phyloP scores from a whole-genome alignment of 2,329 filamentous ascomycete genomes.

The Hirsutella minnesotensis region DNA sequence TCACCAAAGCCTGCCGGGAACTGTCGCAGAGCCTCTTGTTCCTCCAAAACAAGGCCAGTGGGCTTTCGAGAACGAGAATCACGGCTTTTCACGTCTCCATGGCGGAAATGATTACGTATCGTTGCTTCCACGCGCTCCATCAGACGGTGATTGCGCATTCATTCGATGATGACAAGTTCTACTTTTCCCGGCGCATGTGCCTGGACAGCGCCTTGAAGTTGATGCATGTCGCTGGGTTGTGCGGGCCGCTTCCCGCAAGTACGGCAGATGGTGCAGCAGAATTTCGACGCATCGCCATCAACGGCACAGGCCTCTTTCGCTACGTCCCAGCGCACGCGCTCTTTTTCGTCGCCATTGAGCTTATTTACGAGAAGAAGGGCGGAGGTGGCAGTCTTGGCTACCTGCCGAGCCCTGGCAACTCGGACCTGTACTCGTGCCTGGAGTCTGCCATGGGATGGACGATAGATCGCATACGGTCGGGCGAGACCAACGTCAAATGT shows the following conservation, averaged over 20 bases:
- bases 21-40: constrained; percentile 20
- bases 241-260: constrained; percentile 7
- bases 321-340: constrained; percentile 26
- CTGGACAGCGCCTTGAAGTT: constrained; percentile 29
- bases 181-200: constrained; percentile 40
- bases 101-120: constrained; percentile 30
- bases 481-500: constrained; percentile 32
- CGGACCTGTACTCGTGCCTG: constrained; percentile 20
- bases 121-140: constrained; percentile 41
- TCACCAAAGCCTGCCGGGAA: constrained; percentile 25
- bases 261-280: constrained; percentile 9
- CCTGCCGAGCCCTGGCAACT: constrained; percentile 15
- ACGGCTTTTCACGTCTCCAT: constrained; percentile 29
- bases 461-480: constrained; percentile 22
- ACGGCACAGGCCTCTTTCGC: constrained; percentile 29
- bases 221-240: constrained; percentile 18
- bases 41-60: constrained; percentile 18
- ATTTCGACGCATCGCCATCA: constrained; percentile 23
- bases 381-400: constrained; percentile 19
- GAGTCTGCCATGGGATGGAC: constrained; percentile 18
- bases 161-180: constrained; percentile 32
- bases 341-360: constrained; percentile 32
- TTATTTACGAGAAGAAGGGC: constrained; percentile 32
- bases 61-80: constrained; percentile 9
- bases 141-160: constrained; percentile 34